Conservation (phyloP, 2,329 filamentous ascomycete species). For the Cladosporium velox region DNA sequence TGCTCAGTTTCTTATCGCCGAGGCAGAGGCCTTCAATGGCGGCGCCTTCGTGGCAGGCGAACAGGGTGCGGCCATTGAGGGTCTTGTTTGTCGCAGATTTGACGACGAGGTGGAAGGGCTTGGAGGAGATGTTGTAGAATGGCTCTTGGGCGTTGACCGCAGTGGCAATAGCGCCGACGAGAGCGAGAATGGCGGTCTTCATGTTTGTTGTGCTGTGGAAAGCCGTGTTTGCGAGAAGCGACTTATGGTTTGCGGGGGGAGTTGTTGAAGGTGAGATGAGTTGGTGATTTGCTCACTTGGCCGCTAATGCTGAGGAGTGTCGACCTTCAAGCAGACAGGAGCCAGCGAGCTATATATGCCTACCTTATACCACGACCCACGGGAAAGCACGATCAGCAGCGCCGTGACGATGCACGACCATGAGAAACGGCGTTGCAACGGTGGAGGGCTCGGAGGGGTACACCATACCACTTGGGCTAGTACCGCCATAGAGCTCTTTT, state of each 20-base stretch:
- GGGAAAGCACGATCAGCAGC: not conserved
- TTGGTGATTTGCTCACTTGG: not conserved
- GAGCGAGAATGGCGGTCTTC: constrained; percentile 17
- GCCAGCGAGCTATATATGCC: constrained; percentile 8
- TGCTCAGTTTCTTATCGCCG: constrained; percentile 19
- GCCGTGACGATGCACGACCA: constrained; percentile 3
- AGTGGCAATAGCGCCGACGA: constrained; percentile 30
- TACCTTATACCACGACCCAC: not conserved
- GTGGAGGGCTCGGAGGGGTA: not conserved
- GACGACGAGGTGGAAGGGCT: constrained; percentile 48
- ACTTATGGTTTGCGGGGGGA: not conserved
- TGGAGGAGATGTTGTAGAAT: constrained; percentile 41
- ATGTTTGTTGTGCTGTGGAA: constrained; percentile 2
- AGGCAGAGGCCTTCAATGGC: constrained; percentile 52
- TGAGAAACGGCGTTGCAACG: not conserved
- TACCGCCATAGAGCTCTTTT: not conserved
- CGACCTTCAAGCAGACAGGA: not conserved
- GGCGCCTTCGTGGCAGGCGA: constrained; percentile 51
- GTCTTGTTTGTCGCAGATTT: constrained; percentile 40
- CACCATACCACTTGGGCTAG: constrained; percentile 12
- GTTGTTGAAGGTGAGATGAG: not conserved
- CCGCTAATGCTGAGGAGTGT: not conserved
- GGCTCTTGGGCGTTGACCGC: constrained; percentile 33
- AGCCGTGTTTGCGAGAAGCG: not conserved
- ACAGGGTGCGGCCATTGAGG: constrained; percentile 43